A percentile compares a stretch with the other conserved stretches of the same genome.
These are phyloP conservation scores for Nigrospora sphaerica DNA, from an alignment of 2,329 filamentous ascomycete species.

Conservation along the genomic window DNA sequence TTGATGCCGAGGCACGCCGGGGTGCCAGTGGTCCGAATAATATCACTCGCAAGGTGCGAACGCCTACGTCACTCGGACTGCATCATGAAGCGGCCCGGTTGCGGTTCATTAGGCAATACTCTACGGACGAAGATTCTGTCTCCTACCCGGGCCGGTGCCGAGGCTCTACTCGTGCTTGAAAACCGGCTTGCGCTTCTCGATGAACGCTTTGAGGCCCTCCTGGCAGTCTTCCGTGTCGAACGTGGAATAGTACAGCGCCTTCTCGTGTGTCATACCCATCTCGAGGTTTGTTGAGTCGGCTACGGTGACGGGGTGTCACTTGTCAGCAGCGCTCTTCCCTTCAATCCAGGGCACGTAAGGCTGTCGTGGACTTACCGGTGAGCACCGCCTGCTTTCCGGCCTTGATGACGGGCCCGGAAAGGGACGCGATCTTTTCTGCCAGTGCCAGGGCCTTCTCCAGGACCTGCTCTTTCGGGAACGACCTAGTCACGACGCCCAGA, in stretches of 20 bases:
- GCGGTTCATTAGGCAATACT: too few species aligned
- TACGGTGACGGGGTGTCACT: background rate
- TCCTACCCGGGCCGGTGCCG: too few species aligned
- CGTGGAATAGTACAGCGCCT: slow-evolving; percentile 27
- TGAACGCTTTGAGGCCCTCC: slow-evolving; percentile 32
- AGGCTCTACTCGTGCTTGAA: slow-evolving; percentile 11
- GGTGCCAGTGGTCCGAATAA: too few species aligned
- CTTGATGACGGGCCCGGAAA: slow-evolving; percentile 30
- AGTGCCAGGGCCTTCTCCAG: slow-evolving; percentile 27
- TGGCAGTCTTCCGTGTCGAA: slow-evolving; percentile 30
- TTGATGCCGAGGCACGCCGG: too few species aligned
- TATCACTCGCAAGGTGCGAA: too few species aligned
- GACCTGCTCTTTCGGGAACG: slow-evolving; percentile 25
- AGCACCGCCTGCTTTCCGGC: slow-evolving; percentile 36
- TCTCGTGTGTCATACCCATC: slow-evolving; percentile 28
- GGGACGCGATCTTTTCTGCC: slow-evolving; percentile 29
- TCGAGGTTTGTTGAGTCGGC: slow-evolving; percentile 17
- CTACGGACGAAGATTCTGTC: too few species aligned
- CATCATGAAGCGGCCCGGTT: too few species aligned
- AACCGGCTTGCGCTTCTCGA: slow-evolving; percentile 26
- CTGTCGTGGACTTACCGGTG: slow-evolving; percentile 21
- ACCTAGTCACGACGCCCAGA: slow-evolving; percentile 30
- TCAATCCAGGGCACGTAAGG: slow-evolving; percentile 6
- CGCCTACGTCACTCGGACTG: too few species aligned
- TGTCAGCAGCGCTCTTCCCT: slow-evolving; percentile 26